Conservation (phyloP, 75 land plant species). For the Pinus taeda region DNA sequence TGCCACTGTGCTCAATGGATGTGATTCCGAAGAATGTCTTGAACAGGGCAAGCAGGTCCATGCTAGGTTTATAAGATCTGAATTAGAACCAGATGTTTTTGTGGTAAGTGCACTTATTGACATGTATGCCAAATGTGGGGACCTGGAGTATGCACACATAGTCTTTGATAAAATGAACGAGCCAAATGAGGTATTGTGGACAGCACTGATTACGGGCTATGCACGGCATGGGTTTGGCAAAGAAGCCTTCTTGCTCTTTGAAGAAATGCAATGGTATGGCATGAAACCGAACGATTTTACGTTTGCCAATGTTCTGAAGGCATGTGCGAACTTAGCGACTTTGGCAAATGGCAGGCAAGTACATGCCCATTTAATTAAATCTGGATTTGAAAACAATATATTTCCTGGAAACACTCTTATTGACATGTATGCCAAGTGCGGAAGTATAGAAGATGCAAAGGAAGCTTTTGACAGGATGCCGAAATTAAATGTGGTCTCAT, state of each 20-base stretch:
- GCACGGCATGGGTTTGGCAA: constrained; percentile 48
- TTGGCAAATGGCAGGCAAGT: constrained; percentile 60
- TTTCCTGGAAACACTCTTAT: constrained; percentile 66
- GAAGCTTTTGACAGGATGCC: constrained; percentile 36
- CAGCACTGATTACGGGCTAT: constrained; percentile 55
- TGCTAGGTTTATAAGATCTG: constrained; percentile 24
- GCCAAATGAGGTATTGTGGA: constrained; percentile 44
- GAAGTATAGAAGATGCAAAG: constrained; percentile 46
- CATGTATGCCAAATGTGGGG: constrained; percentile 56
- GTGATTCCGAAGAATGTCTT: constrained; percentile 26
- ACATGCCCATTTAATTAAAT: constrained; percentile 45
- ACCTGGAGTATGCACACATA: constrained; percentile 34
- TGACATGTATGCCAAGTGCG: constrained; percentile 75
- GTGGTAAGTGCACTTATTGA: constrained; percentile 52
- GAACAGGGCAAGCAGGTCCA: constrained; percentile 38
- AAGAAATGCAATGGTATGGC: constrained; percentile 25
- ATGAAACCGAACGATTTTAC: constrained; percentile 44
- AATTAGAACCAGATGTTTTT: constrained; percentile 21
- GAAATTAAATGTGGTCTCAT: constrained; percentile 49
- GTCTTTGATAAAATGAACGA: constrained; percentile 30
- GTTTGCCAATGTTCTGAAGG: constrained; percentile 43
- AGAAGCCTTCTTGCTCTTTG: constrained; percentile 50
- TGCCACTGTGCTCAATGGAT: constrained; percentile 31
- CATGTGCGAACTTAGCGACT: constrained; percentile 55
- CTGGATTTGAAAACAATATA: constrained; percentile 33